Conservation (phyloP, 257 asterid species). For the Solanum tacnaense region DNA sequence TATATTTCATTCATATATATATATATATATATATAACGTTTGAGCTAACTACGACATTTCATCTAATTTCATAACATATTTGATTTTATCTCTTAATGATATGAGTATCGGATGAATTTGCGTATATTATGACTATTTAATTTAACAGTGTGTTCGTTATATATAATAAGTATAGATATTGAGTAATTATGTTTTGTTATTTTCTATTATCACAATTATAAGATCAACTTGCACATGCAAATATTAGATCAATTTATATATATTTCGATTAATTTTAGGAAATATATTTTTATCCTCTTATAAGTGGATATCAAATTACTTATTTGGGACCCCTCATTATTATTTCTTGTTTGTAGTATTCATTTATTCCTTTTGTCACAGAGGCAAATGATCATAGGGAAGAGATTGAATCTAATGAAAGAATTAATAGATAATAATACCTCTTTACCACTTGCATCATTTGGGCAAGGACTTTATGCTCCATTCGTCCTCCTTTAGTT, state of each 20-base stretch:
- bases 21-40: not conserved
- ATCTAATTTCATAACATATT: not conserved
- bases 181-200: not conserved
- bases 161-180: not conserved
- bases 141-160: not conserved
- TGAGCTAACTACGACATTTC: not conserved
- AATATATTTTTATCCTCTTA: not conserved
- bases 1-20: not conserved
- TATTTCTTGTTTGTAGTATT: not conserved
- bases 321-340: not conserved
- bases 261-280: not conserved
- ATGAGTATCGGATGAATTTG: not conserved
- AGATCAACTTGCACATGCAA: not conserved
- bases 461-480: not conserved
- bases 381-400: not conserved
- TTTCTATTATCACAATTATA: not conserved
- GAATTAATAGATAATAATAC: not conserved
- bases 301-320: not conserved
- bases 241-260: not conserved
- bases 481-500: accelerated
- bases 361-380: not conserved
- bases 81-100: not conserved
- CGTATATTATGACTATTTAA: not conserved
- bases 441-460: not conserved
- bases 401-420: not conserved